Base-by-base conservation (phyloP, 2,329 filamentous ascomycete genomes). In the Amesomyces nigricolor region DNA sequence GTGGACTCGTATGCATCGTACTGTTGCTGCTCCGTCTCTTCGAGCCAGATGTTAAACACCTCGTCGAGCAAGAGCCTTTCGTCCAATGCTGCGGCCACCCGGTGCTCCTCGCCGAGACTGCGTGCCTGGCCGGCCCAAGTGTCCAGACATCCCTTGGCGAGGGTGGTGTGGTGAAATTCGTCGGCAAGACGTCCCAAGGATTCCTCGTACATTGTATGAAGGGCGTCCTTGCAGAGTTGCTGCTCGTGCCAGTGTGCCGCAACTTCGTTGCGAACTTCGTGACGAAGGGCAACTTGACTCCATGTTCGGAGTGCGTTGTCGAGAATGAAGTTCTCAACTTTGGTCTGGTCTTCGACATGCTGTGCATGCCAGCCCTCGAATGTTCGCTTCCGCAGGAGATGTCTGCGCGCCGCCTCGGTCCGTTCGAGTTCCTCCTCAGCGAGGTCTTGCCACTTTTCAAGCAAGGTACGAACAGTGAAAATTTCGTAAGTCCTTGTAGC, bases 341-440 rank as follows among this genome's bases (percentile, higher is more conserved):
- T 80, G 40, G 73, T 63, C 43, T 82, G 78, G 60, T 87, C 84
- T 48, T 82, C 75, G 1, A 76, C 75, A 0, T 84, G 86, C 53
- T 88, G 81, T 56, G 82, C 77, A 26, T 80, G 77, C 87, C 87
- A 90, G 7, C 82, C 82, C 56, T 80, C 81, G 68, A 89, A 89
- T 58, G 84, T 85, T 53, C 81, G 80, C 11, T 80, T 82, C 53
- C 85, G 78, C 52, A 94, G 72, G 57, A 91, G 82, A 66, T 89
- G 87, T 58, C 82, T 77, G 59, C 87, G 79, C 17, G 88, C 89
- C 42, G 83, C 76, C 4, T 80, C 81, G 4, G 87, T 89, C 40
- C 82, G 79, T 59, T 83, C 78, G 14, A 83, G 74, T 64, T 89
- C 82, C 13, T 88, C 82, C 5, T 77, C 78, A 10, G 87, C 79